Conservation (phyloP, 148 eudicot genomes). For the Chenopodium suecicum region DNA sequence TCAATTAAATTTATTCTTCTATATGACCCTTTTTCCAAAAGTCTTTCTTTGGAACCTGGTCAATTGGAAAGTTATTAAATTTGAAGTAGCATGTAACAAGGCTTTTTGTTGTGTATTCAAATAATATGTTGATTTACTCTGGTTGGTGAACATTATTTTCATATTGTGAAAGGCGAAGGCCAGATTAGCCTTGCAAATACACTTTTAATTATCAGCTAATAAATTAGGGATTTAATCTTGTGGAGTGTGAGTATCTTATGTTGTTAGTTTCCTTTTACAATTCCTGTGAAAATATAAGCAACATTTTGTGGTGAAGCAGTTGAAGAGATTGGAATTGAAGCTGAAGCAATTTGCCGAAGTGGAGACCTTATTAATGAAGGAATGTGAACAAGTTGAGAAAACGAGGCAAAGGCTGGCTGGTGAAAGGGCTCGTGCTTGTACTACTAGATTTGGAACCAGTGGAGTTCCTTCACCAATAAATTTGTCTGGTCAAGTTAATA, state of each 20-base stretch:
- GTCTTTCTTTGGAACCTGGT: background rate
- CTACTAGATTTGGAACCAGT: constrained; percentile 53
- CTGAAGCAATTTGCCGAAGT: constrained; percentile 97
- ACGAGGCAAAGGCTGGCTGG: constrained; percentile 74
- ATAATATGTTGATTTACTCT: background rate
- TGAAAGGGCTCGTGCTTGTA: constrained; percentile 61
- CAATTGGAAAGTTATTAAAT: background rate
- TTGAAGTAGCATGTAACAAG: background rate
- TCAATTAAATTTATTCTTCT: background rate
- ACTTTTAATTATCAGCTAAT: background rate
- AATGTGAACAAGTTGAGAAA: constrained; percentile 92
- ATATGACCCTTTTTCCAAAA: no score
- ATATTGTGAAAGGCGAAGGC: background rate
- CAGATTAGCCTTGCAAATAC: background rate
- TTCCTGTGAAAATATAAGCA: background rate
- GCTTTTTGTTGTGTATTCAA: no score
- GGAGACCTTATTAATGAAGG: constrained; percentile 86
- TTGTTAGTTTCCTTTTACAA: background rate
- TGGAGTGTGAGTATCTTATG: background rate
- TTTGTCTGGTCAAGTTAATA: constrained; percentile 35
- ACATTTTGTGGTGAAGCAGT: constrained; percentile 36
- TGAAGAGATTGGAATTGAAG: constrained; percentile 93
- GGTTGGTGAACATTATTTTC: background rate
- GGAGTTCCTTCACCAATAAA: constrained; percentile 44
- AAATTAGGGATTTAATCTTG: background rate